These are phyloP conservation scores for Scleroderma bovista DNA, from an alignment of 768 basidiomycete species.

Conservation along the genomic window DNA sequence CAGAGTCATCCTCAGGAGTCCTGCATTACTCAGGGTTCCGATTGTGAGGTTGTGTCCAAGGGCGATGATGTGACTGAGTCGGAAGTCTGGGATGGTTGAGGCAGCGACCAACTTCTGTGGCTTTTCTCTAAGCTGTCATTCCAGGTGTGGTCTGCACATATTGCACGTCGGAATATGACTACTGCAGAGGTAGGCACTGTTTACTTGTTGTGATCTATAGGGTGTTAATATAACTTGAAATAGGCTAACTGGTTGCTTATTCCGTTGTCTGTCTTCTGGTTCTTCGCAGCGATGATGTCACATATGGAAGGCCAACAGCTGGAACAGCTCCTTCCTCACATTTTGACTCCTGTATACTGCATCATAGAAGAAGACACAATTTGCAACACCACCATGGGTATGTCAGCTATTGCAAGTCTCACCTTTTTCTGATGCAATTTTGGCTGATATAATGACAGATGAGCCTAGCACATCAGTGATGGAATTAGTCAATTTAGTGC, in stretches of 20 bases:
- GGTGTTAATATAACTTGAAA: conserved; percentile 2
- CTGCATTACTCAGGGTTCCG: conserved; percentile 14
- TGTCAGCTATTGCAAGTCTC: conserved; percentile 17
- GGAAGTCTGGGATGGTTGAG: conserved; percentile 16
- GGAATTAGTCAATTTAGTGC: conserved; percentile 86
- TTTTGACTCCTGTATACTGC: conserved; percentile 82
- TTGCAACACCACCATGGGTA: conserved; percentile 73
- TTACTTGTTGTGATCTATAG: not conserved
- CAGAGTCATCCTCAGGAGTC: conserved; percentile 34
- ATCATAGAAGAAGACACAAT: conserved; percentile 84
- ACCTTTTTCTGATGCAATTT: not conserved
- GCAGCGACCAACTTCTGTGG: conserved; percentile 69
- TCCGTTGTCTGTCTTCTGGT: conserved; percentile 74
- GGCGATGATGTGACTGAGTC: conserved; percentile 29
- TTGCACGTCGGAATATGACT: conserved; percentile 56
- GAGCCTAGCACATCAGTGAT: conserved; percentile 75
- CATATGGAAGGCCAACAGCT: conserved; percentile 55
- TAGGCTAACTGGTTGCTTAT: conserved; percentile 83
- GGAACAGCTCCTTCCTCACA: conserved; percentile 73
- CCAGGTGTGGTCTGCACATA: conserved; percentile 71
- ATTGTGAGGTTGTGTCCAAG: conserved; percentile 21
- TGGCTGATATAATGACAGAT: conserved; percentile 41
- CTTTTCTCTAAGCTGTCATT: conserved; percentile 92
- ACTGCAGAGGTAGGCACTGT: conserved; percentile 36
- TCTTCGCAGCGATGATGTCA: conserved; percentile 90